phyloP scores from a whole-genome alignment of 345 rosid genomes.

The Chamaenerion angustifolium region DNA sequence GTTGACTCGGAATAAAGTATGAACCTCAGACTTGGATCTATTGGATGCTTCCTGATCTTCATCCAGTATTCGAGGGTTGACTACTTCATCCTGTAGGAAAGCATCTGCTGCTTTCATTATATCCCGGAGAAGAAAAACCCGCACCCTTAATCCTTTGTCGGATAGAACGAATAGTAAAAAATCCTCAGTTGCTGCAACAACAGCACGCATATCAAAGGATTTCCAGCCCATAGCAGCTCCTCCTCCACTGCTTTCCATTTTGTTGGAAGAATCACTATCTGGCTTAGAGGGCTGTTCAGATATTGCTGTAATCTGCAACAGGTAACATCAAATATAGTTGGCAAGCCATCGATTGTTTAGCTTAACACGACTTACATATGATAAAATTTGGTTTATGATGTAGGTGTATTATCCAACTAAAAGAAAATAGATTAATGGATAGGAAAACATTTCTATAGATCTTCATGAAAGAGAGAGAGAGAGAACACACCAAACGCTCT shows the following conservation, averaged over 20 bases:
- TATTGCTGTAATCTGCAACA: slow-evolving; percentile 70
- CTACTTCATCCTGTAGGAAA: slow-evolving; percentile 34
- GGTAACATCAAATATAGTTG: background rate
- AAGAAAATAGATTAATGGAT: no score
- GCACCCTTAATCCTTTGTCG: slow-evolving; percentile 68
- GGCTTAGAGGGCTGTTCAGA: slow-evolving; percentile 65
- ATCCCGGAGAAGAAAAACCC: slow-evolving; percentile 67
- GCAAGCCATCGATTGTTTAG: no score
- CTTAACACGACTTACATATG: no score
- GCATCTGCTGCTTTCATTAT: slow-evolving; percentile 53
- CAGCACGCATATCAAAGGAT: slow-evolving; percentile 77
- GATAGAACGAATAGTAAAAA: slow-evolving; percentile 66
- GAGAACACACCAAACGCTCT: slow-evolving; percentile 60
- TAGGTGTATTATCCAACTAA: no score
- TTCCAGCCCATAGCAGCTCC: slow-evolving; percentile 41
- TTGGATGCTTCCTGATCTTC: slow-evolving; percentile 13
- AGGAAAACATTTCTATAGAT: background rate
- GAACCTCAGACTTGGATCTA: slow-evolving; percentile 27
- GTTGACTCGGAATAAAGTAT: slow-evolving; percentile 1
- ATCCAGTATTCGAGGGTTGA: slow-evolving; percentile 16
- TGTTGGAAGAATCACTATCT: slow-evolving; percentile 20
- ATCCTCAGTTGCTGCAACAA: slow-evolving; percentile 87
- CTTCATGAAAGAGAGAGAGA: background rate
- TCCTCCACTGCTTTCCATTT: slow-evolving; percentile 17
- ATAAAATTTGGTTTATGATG: no score